Base-by-base conservation (phyloP, 2,329 filamentous ascomycete species). In the Cytospora piceicola region DNA sequence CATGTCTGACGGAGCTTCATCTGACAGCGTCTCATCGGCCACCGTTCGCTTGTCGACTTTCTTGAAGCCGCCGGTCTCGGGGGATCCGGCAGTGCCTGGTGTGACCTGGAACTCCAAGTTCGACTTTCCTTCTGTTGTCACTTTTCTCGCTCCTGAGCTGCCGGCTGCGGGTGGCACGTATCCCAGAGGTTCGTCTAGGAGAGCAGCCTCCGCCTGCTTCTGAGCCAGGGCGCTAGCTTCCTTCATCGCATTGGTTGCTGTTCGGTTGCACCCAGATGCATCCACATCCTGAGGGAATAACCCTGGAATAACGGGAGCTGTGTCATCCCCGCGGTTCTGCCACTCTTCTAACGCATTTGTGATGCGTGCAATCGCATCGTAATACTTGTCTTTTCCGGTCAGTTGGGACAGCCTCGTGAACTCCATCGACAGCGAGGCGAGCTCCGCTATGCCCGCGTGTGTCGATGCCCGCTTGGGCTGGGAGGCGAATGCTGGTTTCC, bases 371-470 rank as follows among this genome's bases (percentile, higher is more conserved):
- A 97, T 83, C 20, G 93, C 93, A 78, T 97, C 94, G 74, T 96
- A 97, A 78, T 96, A 97, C 75, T 89, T 93, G 17, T 55, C 53
- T 12, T 94, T 82, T 65, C 88, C 87, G 0, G 94, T 97, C 69
- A 97, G 81, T 76, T 97, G 94, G 11, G 93, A 91, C 54, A 97
- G 83, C 20, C 93, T 87, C 0, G 93, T 97, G 75, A 97, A 97
- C 75, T 97, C 94, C 81, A 97, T 83, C 11, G 89, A 89, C 68
- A 97, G 80, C 14, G 91, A 92, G 2, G 90, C 94, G 36, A 95
- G 76, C 76, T 95, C 92, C n/a, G 87, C 87, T 36, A 89, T 77
- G 71, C 84, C 79, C n/a, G 85, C 85, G 58, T 79, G 77, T 6
- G 74, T 77, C 66, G 81, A 79, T 1, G 91, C 91, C 29, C 85